Percentiles rank a stretch among this genome's conserved stretches.
phyloP scores from a whole-genome alignment of 129 eudicot species.

The Escallonia rubra region DNA sequence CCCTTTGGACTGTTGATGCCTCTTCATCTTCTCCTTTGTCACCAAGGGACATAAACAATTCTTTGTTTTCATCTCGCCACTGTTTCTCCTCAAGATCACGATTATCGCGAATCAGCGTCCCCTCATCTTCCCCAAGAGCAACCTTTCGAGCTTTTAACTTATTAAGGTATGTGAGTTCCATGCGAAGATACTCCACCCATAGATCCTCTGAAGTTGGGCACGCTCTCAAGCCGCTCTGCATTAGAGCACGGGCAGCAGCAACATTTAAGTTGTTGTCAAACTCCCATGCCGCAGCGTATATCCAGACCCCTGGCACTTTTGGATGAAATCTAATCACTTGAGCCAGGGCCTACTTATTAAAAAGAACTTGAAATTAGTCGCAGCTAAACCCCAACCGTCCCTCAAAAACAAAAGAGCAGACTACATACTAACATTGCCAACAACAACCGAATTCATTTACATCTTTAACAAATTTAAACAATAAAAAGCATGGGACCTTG shows the following conservation, averaged over 20 bases:
- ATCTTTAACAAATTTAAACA: background rate
- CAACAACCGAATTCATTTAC: background rate
- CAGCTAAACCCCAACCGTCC: background rate
- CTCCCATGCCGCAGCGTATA: constrained; percentile 94
- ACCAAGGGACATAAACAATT: constrained; percentile 60
- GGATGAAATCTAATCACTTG: constrained; percentile 90
- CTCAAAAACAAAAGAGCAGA: background rate
- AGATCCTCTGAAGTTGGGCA: constrained; percentile 85
- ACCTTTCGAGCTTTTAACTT: constrained; percentile 79
- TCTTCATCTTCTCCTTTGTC: constrained; percentile 34
- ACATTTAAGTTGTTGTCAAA: constrained; percentile 73
- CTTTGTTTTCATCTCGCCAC: constrained; percentile 89
- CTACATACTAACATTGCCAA: background rate
- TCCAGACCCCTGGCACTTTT: constrained; percentile 90
- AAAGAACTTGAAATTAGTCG: background rate
- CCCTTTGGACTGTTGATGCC: constrained; percentile 25
- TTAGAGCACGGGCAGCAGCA: constrained; percentile 79
- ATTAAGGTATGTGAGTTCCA: constrained; percentile 91
- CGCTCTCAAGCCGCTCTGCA: constrained; percentile 83
- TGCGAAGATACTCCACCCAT: constrained; percentile 85
- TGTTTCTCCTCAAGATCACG: constrained; percentile 46
- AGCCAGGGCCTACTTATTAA: constrained; percentile 59
- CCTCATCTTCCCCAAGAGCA: constrained; percentile 70
- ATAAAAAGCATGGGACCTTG: background rate
- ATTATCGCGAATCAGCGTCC: constrained; percentile 38